Conservation (phyloP, 306 rosid species). For the Dryas octopetala region DNA sequence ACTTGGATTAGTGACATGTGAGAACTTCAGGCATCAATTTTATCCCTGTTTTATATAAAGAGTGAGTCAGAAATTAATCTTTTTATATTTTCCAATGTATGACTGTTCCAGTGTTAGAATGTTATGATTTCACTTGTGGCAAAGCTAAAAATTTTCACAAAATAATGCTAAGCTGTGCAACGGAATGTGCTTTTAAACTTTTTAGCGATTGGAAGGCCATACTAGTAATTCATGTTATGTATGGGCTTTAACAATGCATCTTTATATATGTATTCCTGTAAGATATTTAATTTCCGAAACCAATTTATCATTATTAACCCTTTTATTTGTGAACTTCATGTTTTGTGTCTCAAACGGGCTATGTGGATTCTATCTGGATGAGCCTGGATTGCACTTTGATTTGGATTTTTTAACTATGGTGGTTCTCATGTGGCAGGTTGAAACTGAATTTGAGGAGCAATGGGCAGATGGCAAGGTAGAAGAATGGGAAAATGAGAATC, state of each 20-base stretch:
- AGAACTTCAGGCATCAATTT: background rate
- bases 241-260: background rate
- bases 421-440: slow-evolving; percentile 47
- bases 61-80: background rate
- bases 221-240: background rate
- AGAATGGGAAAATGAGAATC: slow-evolving; percentile 73
- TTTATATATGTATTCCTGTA: too few species aligned
- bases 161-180: background rate
- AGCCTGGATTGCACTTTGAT: background rate
- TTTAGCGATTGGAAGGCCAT: background rate
- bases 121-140: background rate
- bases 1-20: background rate
- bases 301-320: background rate
- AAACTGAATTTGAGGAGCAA: slow-evolving; percentile 74
- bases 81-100: background rate
- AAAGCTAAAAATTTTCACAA: background rate
- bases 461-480: slow-evolving; percentile 62
- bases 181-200: background rate
- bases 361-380: background rate
- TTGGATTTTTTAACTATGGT: slow-evolving; percentile 23
- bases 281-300: too few species aligned
- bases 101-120: background rate
- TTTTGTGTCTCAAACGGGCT: background rate
- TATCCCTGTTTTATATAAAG: background rate
- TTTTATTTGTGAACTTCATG: background rate